These are phyloP conservation scores for Aspergillus calidoustus DNA, from an alignment of 2,329 filamentous ascomycete genomes.

Conservation along the genomic window DNA sequence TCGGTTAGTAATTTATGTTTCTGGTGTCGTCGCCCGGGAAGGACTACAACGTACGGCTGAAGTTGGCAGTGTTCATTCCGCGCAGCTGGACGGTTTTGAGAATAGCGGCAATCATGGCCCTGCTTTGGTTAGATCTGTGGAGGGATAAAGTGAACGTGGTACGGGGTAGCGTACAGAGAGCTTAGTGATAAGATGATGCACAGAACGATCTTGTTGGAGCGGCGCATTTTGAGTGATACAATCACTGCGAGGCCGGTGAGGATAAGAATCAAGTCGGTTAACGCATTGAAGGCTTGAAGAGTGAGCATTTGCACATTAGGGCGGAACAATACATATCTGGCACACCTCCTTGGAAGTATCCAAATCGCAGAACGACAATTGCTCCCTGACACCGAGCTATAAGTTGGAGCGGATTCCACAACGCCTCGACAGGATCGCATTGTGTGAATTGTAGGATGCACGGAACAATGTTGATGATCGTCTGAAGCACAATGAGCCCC, in stretches of 20 bases:
- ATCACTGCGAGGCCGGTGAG: conserved; percentile 1
- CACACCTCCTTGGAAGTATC: conserved; percentile 16
- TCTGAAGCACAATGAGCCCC: neutral
- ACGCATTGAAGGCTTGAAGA: conserved; percentile 2
- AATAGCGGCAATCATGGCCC: conserved; percentile 12
- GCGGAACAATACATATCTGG: neutral
- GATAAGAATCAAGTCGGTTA: conserved; percentile 5
- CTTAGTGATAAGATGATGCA: conserved; percentile 3
- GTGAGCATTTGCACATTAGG: neutral
- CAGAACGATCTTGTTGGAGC: conserved; percentile 2
- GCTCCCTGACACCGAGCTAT: neutral
- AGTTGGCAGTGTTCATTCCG: neutral
- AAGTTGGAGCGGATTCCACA: neutral
- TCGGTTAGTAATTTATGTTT: neutral
- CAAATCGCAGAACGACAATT: neutral
- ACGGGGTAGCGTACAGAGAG: neutral
- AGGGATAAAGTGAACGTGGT: too few species aligned
- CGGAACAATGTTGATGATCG: neutral
- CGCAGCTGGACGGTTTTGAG: conserved; percentile 4
- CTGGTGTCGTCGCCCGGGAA: too few species aligned
- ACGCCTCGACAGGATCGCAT: neutral
- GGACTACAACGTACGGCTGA: neutral
- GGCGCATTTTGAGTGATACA: neutral
- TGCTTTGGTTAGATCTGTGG: neutral
- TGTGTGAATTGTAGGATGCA: conserved; percentile 9